Percentiles rank a stretch among this genome's conserved stretches.
Evolutionary conservation across 371 early-diverging fungal genomes (phyloP).

Genomic region (Conidiobolus incongruus): DNA sequence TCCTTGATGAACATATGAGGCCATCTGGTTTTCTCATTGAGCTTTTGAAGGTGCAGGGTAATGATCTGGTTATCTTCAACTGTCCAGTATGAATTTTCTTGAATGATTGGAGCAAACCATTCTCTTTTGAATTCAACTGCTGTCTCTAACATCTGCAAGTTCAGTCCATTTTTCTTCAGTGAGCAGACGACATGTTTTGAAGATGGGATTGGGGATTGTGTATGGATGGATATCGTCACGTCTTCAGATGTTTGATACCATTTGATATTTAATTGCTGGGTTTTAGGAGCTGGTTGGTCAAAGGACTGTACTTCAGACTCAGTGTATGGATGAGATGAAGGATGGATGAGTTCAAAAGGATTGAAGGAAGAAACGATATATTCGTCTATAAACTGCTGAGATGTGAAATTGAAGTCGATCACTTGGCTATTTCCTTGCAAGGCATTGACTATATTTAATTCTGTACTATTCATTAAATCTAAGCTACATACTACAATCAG

Average conservation of each 20-base stretch:
- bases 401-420: no score
- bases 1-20: slow-evolving; percentile 41
- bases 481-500: no score
- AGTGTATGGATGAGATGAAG: no score
- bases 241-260: slow-evolving; percentile 3
- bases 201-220: background rate
- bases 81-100: slow-evolving; percentile 52
- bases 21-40: slow-evolving; percentile 43
- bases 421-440: no score
- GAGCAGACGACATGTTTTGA: background rate
- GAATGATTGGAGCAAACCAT: slow-evolving; percentile 15
- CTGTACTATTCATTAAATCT: no score
- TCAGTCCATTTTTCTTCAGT: background rate
- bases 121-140: no score
- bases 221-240: background rate
- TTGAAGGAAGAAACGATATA: no score
- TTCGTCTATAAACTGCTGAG: no score
- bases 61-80: slow-evolving; percentile 27
- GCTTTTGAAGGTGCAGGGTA: slow-evolving; percentile 40
- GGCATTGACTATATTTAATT: no score
- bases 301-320: background rate
- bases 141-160: background rate
- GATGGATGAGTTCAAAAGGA: no score
- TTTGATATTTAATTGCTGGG: background rate
- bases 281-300: background rate